A percentile compares a stretch with the other conserved stretches of the same genome.
phyloP scores from a whole-genome alignment of 169 alveolate species.

The Cyclospora cayetanensis region DNA sequence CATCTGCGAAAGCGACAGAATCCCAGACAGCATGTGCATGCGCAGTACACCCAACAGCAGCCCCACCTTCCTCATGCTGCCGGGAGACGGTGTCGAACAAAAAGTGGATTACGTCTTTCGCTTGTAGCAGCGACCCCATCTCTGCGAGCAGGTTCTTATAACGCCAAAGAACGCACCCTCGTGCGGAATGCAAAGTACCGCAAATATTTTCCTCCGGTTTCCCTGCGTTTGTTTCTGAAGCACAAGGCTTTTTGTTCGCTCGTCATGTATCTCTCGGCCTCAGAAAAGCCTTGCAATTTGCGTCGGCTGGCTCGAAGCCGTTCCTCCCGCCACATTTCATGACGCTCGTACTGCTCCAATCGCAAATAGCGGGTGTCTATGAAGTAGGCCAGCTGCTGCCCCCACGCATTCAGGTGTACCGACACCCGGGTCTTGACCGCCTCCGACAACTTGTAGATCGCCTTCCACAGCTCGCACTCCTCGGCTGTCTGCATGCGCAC shows the following conservation, averaged over 20 bases:
- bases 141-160: no score
- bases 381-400: conserved; percentile 52
- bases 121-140: no score
- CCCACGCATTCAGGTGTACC: conserved; percentile 38
- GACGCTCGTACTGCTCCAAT: conserved; percentile 55
- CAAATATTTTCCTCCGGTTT: neutral
- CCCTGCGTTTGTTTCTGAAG: neutral
- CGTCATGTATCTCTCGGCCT: conserved; percentile 14
- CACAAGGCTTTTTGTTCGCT: conserved; percentile 24
- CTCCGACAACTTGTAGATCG: conserved; percentile 4
- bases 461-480: conserved; percentile 43
- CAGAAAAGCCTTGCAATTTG: neutral
- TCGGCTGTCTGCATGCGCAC: neutral
- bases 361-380: conserved; percentile 49
- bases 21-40: neutral
- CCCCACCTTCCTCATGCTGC: no score
- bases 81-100: no score
- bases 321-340: neutral
- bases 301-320: neutral
- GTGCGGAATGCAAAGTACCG: conserved; percentile 44
- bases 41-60: neutral
- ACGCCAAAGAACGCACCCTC: neutral
- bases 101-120: no score
- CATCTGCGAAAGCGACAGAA: conserved; percentile 12
- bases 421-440: conserved; percentile 33